Conservation (phyloP, 164 flowering plant genomes). For the Macadamia integrifolia region DNA sequence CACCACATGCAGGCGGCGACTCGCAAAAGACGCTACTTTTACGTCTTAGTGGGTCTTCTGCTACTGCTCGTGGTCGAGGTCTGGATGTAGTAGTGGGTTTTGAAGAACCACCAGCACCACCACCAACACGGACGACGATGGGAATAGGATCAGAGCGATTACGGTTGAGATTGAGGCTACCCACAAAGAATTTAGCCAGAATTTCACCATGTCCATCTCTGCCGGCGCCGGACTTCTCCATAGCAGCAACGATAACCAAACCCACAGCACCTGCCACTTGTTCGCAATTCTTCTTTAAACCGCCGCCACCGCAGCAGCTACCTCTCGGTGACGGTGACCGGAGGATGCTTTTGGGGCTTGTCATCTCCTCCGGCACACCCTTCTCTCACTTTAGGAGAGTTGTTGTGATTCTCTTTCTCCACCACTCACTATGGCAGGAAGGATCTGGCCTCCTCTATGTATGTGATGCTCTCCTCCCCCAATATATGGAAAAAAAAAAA, state of each 20-base stretch:
- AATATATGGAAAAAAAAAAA: too few species aligned
- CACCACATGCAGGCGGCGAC: conserved; percentile 19
- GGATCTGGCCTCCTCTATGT: too few species aligned
- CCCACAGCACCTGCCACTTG: conserved; percentile 34
- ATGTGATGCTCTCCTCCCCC: too few species aligned
- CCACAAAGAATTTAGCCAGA: conserved; percentile 23
- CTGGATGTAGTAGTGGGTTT: conserved; percentile 29
- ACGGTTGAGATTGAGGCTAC: conserved; percentile 19
- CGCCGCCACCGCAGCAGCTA: conserved; percentile 6
- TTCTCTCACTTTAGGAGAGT: too few species aligned
- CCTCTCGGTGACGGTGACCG: conserved; percentile 17
- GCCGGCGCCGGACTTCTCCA: conserved; percentile 28
- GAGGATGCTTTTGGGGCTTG: conserved; percentile 33
- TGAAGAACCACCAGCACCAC: conserved; percentile 40
- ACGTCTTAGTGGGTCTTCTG: not conserved
- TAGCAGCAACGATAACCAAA: conserved; percentile 41
- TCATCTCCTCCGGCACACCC: conserved; percentile 7
- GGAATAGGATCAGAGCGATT: conserved; percentile 37
- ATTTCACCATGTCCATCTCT: conserved; percentile 5
- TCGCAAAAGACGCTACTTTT: conserved; percentile 15
- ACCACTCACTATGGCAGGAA: too few species aligned
- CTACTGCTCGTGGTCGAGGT: conserved; percentile 22
- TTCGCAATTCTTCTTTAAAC: conserved; percentile 23
- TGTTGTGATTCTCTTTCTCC: too few species aligned
- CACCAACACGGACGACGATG: conserved; percentile 26